These are phyloP conservation scores for Cucurbita moschata DNA, from an alignment of 306 rosid species.

Conservation along the genomic window DNA sequence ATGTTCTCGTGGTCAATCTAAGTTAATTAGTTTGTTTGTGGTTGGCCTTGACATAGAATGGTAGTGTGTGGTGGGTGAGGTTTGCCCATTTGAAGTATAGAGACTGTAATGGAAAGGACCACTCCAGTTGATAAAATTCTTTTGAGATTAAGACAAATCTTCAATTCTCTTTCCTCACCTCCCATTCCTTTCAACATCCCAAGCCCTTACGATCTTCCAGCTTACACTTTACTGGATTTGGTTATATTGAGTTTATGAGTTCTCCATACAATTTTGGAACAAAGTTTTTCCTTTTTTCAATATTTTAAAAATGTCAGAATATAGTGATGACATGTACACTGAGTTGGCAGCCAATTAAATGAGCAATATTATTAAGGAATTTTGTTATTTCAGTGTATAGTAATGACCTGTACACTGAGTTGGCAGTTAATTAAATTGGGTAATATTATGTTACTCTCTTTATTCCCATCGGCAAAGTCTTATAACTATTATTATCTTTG, in stretches of 20 bases:
- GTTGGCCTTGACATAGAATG: not conserved
- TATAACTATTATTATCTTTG: not conserved
- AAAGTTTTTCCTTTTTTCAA: not conserved
- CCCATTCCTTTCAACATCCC: conserved; percentile 2
- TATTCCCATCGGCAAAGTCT: not conserved
- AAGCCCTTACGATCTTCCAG: not conserved
- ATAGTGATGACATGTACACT: too few species aligned
- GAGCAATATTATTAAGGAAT: too few species aligned
- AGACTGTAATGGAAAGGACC: not conserved
- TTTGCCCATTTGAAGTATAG: not conserved
- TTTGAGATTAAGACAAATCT: not conserved
- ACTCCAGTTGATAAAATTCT: not conserved
- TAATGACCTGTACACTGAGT: not conserved
- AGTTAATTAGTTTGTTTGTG: not conserved
- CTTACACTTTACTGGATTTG: too few species aligned
- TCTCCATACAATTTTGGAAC: too few species aligned
- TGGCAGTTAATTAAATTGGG: not conserved
- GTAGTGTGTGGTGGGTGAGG: not conserved
- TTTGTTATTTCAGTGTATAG: not conserved
- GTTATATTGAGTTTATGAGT: too few species aligned
- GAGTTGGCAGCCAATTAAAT: too few species aligned
- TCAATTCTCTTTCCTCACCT: not conserved
- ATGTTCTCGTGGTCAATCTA: too few species aligned
- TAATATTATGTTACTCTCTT: not conserved
- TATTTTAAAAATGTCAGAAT: not conserved